A percentile compares a stretch with the other conserved stretches of the same genome.
phyloP scores from a whole-genome alignment of 2,329 filamentous ascomycete species.

The Arachnomyces sp. region DNA sequence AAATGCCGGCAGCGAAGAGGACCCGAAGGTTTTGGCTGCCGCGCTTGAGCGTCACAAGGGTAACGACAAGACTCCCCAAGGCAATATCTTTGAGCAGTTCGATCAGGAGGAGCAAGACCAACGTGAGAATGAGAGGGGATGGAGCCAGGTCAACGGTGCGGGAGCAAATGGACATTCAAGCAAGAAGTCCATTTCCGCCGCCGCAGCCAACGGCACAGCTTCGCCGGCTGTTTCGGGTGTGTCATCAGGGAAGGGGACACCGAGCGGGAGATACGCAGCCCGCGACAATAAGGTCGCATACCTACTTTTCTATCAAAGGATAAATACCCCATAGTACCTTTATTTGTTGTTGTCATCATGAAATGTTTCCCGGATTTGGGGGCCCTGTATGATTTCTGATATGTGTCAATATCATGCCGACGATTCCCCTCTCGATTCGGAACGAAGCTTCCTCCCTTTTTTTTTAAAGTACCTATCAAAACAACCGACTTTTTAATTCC shows the following conservation, averaged over 20 bases:
- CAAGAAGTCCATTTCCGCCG: slow-evolving; percentile 62
- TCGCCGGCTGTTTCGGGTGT: slow-evolving; percentile 47
- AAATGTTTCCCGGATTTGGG: too few relatives aligned
- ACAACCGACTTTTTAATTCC: too few relatives aligned
- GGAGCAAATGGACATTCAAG: slow-evolving; percentile 37
- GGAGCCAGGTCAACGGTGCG: slow-evolving; percentile 76
- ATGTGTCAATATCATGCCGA: too few relatives aligned
- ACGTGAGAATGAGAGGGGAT: slow-evolving; percentile 55
- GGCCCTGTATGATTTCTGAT: too few relatives aligned
- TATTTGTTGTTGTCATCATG: background rate
- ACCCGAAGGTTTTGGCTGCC: slow-evolving; percentile 59
- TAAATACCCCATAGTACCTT: slow-evolving; percentile 26
- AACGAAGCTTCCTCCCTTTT: too few relatives aligned
- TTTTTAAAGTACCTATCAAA: too few relatives aligned
- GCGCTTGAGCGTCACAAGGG: slow-evolving; percentile 55
- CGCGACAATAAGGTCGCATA: slow-evolving; percentile 98
- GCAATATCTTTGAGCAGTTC: slow-evolving; percentile 68
- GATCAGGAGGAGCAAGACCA: slow-evolving; percentile 61
- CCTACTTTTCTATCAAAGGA: slow-evolving; percentile 85
- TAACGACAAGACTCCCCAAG: slow-evolving; percentile 36
- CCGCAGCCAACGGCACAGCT: slow-evolving; percentile 57
- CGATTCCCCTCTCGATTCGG: too few relatives aligned
- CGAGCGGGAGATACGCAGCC: slow-evolving; percentile 51
- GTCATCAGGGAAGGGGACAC: slow-evolving; percentile 51
- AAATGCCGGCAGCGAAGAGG: slow-evolving; percentile 74